phyloP scores from a whole-genome alignment of 73 alveolate species.

The Paramecium tetraurelia region DNA sequence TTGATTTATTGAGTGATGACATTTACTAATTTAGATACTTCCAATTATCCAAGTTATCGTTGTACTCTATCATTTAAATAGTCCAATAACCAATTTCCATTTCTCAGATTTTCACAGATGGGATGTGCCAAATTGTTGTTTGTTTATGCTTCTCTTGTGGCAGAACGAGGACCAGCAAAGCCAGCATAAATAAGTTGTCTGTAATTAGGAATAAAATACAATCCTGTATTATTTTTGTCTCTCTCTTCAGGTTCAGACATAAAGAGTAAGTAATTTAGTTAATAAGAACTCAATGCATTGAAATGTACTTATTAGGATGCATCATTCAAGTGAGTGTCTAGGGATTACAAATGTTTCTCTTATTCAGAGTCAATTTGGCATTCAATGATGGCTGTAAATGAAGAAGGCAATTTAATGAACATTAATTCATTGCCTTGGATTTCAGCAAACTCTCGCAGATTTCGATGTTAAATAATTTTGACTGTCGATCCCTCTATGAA shows the following conservation, averaged over 20 bases:
- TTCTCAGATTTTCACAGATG: constrained; percentile 81
- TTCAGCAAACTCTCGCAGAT: constrained; percentile 47
- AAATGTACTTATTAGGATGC: constrained; percentile 48
- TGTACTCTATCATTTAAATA: constrained; percentile 74
- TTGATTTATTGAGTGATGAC: not conserved
- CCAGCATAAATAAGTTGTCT: constrained; percentile 66
- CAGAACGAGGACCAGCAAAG: constrained; percentile 63
- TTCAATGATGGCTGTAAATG: constrained; percentile 32
- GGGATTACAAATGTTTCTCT: not conserved
- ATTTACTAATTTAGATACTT: not conserved
- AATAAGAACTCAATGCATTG: constrained; percentile 70
- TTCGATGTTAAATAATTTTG: not conserved
- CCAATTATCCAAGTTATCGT: not conserved
- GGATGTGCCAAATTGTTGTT: constrained; percentile 57
- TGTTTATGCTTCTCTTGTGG: constrained; percentile 44
- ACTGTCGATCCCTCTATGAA: not conserved
- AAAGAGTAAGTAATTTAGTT: constrained; percentile 63
- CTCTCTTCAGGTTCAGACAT: constrained; percentile 76
- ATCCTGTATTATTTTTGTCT: constrained; percentile 69
- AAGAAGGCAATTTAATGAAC: constrained; percentile 31
- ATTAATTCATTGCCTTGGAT: not conserved
- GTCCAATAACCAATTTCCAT: constrained; percentile 96
- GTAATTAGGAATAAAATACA: constrained; percentile 65
- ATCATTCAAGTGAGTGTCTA: not conserved
- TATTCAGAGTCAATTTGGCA: not conserved